Conservation (phyloP, 305 asterid genomes). For the Solanum chacoense region DNA sequence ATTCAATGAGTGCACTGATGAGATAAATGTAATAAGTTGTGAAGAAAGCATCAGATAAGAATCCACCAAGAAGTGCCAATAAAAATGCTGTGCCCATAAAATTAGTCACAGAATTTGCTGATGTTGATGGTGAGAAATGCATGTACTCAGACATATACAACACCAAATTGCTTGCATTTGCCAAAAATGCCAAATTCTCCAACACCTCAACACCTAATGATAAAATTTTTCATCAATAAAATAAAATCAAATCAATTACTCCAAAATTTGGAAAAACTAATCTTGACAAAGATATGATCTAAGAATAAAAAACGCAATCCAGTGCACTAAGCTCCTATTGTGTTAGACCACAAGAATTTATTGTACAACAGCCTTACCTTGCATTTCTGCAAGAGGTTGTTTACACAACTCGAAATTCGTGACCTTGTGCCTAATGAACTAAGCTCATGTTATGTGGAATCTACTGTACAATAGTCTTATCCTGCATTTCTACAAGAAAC, state of each 20-base stretch:
- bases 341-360: background rate
- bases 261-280: background rate
- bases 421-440: background rate
- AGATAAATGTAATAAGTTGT: conserved; percentile 57
- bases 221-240: background rate
- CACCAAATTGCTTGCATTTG: conserved; percentile 88
- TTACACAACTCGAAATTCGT: background rate
- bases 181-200: conserved; percentile 88
- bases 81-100: conserved; percentile 95
- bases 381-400: background rate
- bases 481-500: background rate
- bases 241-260: background rate
- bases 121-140: conserved; percentile 67
- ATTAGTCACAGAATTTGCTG: conserved; percentile 83
- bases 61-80: conserved; percentile 91
- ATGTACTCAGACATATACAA: conserved; percentile 50
- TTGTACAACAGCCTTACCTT: background rate
- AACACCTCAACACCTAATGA: conserved; percentile 62
- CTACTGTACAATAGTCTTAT: background rate
- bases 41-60: conserved; percentile 77
- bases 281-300: background rate
- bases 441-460: background rate
- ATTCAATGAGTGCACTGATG: background rate
- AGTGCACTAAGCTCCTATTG: background rate
- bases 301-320: background rate